Percentiles rank a stretch among this genome's conserved stretches.
Conservation (phyloP, 106 monocot species). For the Posidonia australis region DNA sequence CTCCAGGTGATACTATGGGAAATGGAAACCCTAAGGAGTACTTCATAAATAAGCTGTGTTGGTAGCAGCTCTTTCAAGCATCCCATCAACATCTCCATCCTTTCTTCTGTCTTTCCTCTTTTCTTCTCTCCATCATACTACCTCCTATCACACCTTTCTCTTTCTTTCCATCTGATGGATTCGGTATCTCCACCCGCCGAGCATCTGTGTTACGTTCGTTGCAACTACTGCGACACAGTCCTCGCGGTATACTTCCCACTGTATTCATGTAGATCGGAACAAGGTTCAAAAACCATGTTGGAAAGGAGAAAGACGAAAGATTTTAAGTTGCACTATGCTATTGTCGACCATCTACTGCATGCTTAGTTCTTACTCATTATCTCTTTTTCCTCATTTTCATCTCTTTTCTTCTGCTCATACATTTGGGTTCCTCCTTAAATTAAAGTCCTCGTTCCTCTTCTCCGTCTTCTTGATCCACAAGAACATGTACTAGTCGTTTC, state of each 20-base stretch:
- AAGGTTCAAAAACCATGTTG: too few relatives aligned
- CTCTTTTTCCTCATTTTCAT: too few relatives aligned
- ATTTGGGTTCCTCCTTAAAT: too few relatives aligned
- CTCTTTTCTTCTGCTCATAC: too few relatives aligned
- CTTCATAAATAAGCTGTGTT: not conserved
- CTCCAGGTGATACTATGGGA: not conserved
- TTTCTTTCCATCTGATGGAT: conserved; percentile 26
- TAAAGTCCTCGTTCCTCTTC: too few relatives aligned
- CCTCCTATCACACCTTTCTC: conserved; percentile 3
- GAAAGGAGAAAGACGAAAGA: too few relatives aligned
- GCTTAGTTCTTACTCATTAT: too few relatives aligned
- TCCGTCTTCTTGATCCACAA: too few relatives aligned
- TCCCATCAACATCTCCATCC: conserved; percentile 5
- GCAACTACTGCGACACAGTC: conserved; percentile 66
- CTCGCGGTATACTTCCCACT: conserved; percentile 35
- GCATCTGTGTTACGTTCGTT: conserved; percentile 54
- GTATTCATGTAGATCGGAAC: not conserved
- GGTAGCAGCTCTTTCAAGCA: not conserved
- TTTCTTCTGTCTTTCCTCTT: not conserved
- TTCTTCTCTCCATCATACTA: conserved; percentile 1
- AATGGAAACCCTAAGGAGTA: not conserved
- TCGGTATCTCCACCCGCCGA: conserved; percentile 33
- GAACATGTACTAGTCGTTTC: too few relatives aligned
- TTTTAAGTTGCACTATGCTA: too few relatives aligned
- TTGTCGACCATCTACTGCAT: too few relatives aligned